Percentiles rank a stretch among this genome's conserved stretches.
Conservation (phyloP, 2,329 filamentous ascomycete genomes). For the Leptographium wingfieldii region DNA sequence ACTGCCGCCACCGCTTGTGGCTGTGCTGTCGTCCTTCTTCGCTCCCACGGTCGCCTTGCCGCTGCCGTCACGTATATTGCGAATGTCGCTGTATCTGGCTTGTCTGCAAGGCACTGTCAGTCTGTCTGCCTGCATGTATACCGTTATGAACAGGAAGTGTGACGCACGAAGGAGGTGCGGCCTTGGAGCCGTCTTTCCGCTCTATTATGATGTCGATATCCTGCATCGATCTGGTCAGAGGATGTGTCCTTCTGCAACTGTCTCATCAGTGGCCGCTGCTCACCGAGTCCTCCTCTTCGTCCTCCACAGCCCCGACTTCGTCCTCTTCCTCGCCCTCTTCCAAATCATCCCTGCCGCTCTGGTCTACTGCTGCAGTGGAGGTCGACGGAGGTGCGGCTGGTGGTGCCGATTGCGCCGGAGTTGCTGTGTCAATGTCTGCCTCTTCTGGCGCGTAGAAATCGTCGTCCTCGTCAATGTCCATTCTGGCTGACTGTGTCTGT, state of each 20-base stretch:
- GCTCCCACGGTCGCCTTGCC: conserved; percentile 16
- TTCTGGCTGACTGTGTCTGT: conserved; percentile 19
- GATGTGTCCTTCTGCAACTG: not conserved
- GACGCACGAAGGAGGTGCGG: conserved; percentile 44
- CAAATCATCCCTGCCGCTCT: conserved; percentile 35
- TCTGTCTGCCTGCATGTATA: not conserved
- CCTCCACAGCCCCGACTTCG: conserved; percentile 47
- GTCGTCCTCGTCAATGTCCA: conserved; percentile 58
- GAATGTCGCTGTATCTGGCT: conserved; percentile 51
- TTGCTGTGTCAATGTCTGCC: conserved; percentile 25
- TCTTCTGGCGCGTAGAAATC: conserved; percentile 55
- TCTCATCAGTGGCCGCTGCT: not conserved
- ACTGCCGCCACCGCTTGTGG: not conserved
- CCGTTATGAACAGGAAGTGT: not conserved
- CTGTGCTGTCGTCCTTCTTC: conserved; percentile 26
- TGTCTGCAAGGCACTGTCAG: conserved; percentile 29
- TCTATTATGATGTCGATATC: conserved; percentile 59
- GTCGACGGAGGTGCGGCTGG: not conserved
- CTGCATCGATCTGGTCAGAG: conserved; percentile 20
- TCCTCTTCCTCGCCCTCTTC: conserved; percentile 55
- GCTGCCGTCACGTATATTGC: conserved; percentile 37
- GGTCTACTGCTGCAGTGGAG: conserved; percentile 15
- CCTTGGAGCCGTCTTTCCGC: conserved; percentile 50
- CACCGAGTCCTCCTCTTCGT: conserved; percentile 46
- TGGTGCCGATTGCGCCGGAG: conserved; percentile 11